Evolutionary conservation across 495 filamentous ascomycete genomes (phyloP).

Genomic region (Aspergillus indologenus): DNA sequence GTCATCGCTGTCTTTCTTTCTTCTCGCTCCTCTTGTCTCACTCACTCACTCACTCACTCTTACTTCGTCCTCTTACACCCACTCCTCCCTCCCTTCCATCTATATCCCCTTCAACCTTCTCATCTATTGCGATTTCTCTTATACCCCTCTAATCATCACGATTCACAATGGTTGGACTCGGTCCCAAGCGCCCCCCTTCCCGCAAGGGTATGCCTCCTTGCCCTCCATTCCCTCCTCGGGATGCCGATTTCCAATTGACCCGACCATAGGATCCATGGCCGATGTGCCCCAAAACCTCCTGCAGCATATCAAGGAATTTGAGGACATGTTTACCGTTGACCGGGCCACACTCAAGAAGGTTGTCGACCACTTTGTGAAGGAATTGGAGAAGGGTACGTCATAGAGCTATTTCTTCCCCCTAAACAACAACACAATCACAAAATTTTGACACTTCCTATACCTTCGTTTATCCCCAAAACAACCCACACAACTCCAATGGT

Average conservation of each 20-base stretch:
- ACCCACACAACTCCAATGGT: slow-evolving; percentile 7
- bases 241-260: slow-evolving; percentile 22
- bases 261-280: slow-evolving; percentile 63
- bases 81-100: slow-evolving; percentile 4
- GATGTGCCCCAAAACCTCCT: slow-evolving; percentile 82
- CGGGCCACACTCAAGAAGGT: slow-evolving; percentile 80
- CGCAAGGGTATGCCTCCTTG: slow-evolving; percentile 63
- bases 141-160: neutral
- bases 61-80: slow-evolving; percentile 10
- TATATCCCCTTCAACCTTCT: slow-evolving; percentile 1
- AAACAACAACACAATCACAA: neutral
- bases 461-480: slow-evolving; percentile 1
- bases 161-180: slow-evolving; percentile 69
- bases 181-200: slow-evolving; percentile 68
- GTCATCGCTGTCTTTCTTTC: slow-evolving; percentile 4
- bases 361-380: slow-evolving; percentile 80
- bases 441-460: neutral
- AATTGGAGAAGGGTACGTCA: slow-evolving; percentile 77
- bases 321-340: slow-evolving; percentile 81
- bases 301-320: slow-evolving; percentile 78
- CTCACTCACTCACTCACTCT: slow-evolving; percentile 12
- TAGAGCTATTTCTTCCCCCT: neutral
- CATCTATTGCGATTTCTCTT: slow-evolving; percentile 10
- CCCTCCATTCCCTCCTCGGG: slow-evolving; percentile 18
- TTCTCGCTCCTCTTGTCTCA: neutral